These are phyloP conservation scores for Fagopyrum tataricum DNA, from an alignment of 148 eudicot genomes.

Conservation along the genomic window DNA sequence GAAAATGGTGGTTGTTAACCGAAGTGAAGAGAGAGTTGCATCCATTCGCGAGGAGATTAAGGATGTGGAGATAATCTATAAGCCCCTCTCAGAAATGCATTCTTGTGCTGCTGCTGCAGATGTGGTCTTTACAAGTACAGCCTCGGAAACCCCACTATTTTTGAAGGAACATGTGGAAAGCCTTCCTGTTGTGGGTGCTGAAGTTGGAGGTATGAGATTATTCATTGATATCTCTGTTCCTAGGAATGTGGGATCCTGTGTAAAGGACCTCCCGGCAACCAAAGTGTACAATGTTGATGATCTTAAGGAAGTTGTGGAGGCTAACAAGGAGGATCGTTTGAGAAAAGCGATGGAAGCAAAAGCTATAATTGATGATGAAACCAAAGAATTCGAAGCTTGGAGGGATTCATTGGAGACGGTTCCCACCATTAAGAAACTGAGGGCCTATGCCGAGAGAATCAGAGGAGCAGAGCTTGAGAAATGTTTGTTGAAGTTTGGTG, in stretches of 20 bases:
- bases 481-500: constrained; percentile 73
- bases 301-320: constrained; percentile 93
- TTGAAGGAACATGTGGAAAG: constrained; percentile 48
- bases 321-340: constrained; percentile 81
- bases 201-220: constrained; percentile 64
- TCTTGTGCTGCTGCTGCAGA: constrained; percentile 75
- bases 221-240: constrained; percentile 93
- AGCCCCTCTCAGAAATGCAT: constrained; percentile 70
- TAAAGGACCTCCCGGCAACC: constrained; percentile 45
- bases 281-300: constrained; percentile 83
- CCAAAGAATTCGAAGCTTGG: constrained; percentile 84
- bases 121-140: constrained; percentile 86
- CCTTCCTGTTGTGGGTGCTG: constrained; percentile 50
- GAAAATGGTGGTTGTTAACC: constrained; percentile 78
- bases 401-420: constrained; percentile 92
- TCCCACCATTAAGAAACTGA: constrained; percentile 83
- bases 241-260: constrained; percentile 78
- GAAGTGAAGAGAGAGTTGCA: constrained; percentile 66
- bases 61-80: constrained; percentile 68
- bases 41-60: constrained; percentile 64
- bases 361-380: constrained; percentile 61
- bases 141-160: constrained; percentile 65
- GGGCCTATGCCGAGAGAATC: constrained; percentile 91
- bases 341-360: constrained; percentile 93
- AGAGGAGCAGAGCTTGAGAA: constrained; percentile 76